These are phyloP conservation scores for Candida nemodendra DNA, from an alignment of 805 yeast species.

Conservation along the genomic window DNA sequence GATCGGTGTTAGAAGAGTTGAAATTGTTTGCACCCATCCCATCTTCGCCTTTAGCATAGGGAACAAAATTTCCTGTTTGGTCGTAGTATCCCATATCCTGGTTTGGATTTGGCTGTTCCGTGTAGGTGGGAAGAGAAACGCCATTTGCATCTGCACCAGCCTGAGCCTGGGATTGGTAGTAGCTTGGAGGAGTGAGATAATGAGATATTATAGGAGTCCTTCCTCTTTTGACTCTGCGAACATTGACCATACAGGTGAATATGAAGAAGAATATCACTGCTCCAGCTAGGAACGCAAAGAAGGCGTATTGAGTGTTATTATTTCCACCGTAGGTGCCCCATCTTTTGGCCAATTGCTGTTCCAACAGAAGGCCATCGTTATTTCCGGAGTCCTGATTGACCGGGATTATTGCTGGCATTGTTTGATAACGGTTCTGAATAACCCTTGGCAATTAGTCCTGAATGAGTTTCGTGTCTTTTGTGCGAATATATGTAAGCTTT, in stretches of 20 bases:
- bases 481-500: no score
- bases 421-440: no score
- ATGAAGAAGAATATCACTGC: conserved; percentile 45
- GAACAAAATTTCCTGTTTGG: conserved; percentile 50
- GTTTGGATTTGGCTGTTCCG: conserved; percentile 61
- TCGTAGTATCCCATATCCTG: conserved; percentile 79
- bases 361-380: not conserved
- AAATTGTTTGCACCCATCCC: conserved; percentile 1
- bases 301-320: conserved; percentile 56
- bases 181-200: conserved; percentile 61
- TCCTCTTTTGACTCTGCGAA: conserved; percentile 49
- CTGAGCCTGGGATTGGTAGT: conserved; percentile 57
- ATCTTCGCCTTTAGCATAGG: conserved; percentile 32
- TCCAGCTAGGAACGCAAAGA: conserved; percentile 59
- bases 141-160: conserved; percentile 39
- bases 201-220: conserved; percentile 64
- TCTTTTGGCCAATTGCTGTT: conserved; percentile 10
- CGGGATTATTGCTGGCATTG: no score
- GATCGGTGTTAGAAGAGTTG: not conserved
- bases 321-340: conserved; percentile 9
- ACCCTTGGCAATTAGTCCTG: no score
- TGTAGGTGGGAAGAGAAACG: conserved; percentile 65
- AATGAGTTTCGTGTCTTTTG: no score
- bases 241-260: conserved; percentile 55
- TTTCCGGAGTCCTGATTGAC: not conserved